Conservation (phyloP, 2,329 filamentous ascomycete genomes). For the Madurella mycetomatis region DNA sequence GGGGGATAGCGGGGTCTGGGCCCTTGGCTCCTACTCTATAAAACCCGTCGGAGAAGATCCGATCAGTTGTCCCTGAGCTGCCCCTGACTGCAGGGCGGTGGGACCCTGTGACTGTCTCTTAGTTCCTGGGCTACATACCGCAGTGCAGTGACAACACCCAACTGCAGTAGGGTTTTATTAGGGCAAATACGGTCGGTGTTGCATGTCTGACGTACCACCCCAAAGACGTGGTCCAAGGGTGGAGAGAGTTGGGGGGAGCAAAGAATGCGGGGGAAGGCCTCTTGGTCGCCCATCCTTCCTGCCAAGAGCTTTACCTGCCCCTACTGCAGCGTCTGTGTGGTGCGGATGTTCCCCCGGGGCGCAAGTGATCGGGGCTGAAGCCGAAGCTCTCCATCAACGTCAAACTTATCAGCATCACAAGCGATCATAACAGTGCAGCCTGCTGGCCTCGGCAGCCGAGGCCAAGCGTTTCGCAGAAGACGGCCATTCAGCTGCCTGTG, state of each 20-base stretch:
- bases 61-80: no score
- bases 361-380: constrained; percentile 13
- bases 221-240: neutral
- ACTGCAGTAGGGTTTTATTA: no score
- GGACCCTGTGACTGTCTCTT: no score
- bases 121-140: no score
- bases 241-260: neutral
- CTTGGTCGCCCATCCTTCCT: neutral
- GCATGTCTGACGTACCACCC: no score
- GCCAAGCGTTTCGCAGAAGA: neutral
- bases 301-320: neutral
- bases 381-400: neutral
- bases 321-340: neutral
- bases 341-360: constrained; percentile 9
- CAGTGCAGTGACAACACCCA: no score
- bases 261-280: neutral
- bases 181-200: no score
- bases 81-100: no score
- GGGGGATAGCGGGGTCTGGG: constrained; percentile 2
- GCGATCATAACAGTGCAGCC: no score
- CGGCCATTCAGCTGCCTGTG: no score
- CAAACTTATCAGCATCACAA: no score
- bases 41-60: no score
- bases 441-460: neutral
- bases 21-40: neutral